phyloP scores from a whole-genome alignment of 257 asterid genomes.

The Solanum gracilifrons region DNA sequence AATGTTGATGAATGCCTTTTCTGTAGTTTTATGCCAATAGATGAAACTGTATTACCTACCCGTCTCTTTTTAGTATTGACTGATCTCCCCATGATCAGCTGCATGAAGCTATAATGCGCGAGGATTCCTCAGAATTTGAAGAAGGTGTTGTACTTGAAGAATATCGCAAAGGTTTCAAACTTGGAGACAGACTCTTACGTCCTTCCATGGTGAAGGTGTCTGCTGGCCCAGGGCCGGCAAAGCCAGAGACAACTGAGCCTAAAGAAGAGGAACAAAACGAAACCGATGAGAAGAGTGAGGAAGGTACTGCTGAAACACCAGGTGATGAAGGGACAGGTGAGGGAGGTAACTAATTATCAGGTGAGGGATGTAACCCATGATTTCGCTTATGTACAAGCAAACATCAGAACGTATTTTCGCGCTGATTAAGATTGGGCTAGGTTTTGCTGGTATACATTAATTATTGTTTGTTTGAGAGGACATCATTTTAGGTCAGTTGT shows the following conservation, averaged over 20 bases:
- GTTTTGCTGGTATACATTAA: background rate
- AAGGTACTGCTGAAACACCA: slow-evolving; percentile 3
- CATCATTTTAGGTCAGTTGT: background rate
- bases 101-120: slow-evolving; percentile 91
- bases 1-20: background rate
- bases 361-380: background rate
- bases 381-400: background rate
- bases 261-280: slow-evolving; percentile 23
- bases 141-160: slow-evolving; percentile 62
- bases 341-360: background rate
- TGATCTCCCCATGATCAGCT: slow-evolving; percentile 29
- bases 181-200: slow-evolving; percentile 72
- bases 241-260: slow-evolving; percentile 24
- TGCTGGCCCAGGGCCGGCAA: slow-evolving; percentile 76
- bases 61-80: background rate
- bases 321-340: background rate
- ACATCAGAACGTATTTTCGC: background rate
- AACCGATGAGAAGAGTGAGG: slow-evolving; percentile 17
- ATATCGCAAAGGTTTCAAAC: slow-evolving; percentile 66
- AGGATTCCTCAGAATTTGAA: slow-evolving; percentile 63
- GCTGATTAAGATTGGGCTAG: background rate
- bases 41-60: background rate
- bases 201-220: slow-evolving; percentile 95
- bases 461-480: background rate
- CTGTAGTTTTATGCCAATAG: background rate